phyloP scores from a whole-genome alignment of 805 yeast species.

The Starmera amethionina region DNA sequence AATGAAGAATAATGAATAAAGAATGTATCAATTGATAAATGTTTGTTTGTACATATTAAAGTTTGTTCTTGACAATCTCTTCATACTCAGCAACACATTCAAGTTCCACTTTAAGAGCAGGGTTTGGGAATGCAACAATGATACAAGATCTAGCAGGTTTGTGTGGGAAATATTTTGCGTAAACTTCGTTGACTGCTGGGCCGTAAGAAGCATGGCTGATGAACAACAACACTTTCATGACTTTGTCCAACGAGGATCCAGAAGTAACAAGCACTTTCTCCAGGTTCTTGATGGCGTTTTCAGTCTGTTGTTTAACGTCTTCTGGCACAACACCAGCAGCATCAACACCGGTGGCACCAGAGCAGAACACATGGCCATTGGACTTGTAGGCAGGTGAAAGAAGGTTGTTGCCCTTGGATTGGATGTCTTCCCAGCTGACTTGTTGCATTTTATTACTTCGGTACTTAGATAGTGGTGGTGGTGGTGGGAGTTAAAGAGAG shows the following conservation, averaged over 20 bases:
- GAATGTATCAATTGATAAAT: background rate
- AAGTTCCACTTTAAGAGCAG: constrained; percentile 39
- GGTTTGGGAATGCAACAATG: constrained; percentile 41
- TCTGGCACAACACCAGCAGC: constrained; percentile 31
- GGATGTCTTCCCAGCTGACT: constrained; percentile 26
- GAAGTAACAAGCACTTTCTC: constrained; percentile 30
- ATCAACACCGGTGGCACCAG: constrained; percentile 38
- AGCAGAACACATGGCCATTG: constrained; percentile 35
- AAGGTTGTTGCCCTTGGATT: constrained; percentile 18
- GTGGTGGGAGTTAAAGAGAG: background rate
- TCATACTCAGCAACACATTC: constrained; percentile 34
- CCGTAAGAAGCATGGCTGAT: constrained; percentile 34
- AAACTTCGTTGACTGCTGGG: constrained; percentile 33
- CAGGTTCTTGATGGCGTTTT: constrained; percentile 32
- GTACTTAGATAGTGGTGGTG: constrained; percentile 36
- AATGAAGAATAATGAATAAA: background rate
- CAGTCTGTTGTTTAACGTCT: constrained; percentile 35
- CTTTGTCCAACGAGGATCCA: constrained; percentile 36
- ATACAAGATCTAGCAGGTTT: constrained; percentile 47
- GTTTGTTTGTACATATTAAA: background rate
- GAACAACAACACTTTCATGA: constrained; percentile 40
- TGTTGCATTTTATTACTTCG: constrained; percentile 13
- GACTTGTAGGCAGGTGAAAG: constrained; percentile 32
- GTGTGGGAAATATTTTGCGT: constrained; percentile 33
- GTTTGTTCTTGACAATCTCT: background rate